Base-by-base conservation (phyloP, 2,329 filamentous ascomycete species). In the Davidsoniella eucalypti region DNA sequence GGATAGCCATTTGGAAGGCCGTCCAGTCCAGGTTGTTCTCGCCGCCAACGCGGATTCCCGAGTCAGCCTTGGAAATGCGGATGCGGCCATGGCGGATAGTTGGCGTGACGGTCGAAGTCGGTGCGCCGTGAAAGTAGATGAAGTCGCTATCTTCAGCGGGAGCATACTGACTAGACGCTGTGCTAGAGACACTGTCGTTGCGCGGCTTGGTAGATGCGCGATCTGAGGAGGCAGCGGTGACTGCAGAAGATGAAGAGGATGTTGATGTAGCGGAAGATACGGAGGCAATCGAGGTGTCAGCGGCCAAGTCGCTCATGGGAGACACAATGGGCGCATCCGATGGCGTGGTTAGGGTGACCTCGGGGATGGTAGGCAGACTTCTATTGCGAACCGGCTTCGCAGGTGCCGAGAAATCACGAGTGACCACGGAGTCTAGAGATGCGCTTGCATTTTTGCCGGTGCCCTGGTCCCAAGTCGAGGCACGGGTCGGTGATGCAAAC, bases 1-100 rank as follows among this genome's bases (percentile, higher is more conserved):
- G 63, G 46, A 80, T 78, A 14, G 77, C 76, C 69, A 79, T 78
- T 61, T 81, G 76, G 58, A 79, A 80, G 3, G 76, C 75, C 5
- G 72, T 76, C 76, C 76, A 80, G 64, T 81, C 76, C 3, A 80
- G 61, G 7, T 66, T 69, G 44, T 72, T 50, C 17, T 56, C 54
- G 14, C 44, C 42, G 23, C 48, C 17, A 44, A 51, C 46, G 16
- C 49, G 51, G 29, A 54, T 49, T 18, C 60, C 56, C 6, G 68
- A 57, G 46, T 73, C 69, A 2, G 65, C 60, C 56, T 69, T 71
- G 47, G 67, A 58, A 45, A 79, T 61, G 2, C 72, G 67, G 54
- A 80, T 75, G 2, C 68, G 69, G 0, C 76, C 76, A 54, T 80
- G 76, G 6, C 65, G 65, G 57, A 75, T 73, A 2, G 59, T 58